These are phyloP conservation scores for Tolypocladium capitatum DNA, from an alignment of 2,329 filamentous ascomycete genomes.

Conservation along the genomic window DNA sequence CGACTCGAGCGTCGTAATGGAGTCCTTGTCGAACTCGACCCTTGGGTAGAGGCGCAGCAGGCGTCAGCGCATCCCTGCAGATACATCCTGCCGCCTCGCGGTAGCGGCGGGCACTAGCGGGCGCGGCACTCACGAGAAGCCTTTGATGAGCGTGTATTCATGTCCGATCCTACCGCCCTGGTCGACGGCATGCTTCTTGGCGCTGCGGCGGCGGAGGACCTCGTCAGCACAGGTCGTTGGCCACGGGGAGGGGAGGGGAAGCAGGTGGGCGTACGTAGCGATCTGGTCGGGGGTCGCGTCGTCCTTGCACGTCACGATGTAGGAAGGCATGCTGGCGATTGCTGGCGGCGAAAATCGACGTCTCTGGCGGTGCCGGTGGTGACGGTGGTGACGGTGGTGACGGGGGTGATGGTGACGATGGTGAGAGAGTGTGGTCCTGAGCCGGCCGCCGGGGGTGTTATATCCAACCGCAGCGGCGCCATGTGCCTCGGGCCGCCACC, in stretches of 20 bases:
- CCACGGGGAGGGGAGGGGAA: too few relatives aligned
- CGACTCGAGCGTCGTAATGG: constrained; percentile 49
- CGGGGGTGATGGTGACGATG: background rate
- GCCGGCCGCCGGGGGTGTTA: background rate
- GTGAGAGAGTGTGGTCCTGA: background rate
- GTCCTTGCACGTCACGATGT: constrained; percentile 60
- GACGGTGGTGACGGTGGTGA: constrained; percentile 3
- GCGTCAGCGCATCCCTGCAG: background rate
- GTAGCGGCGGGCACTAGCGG: background rate
- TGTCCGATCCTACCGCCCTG: constrained; percentile 76
- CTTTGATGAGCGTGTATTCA: constrained; percentile 80
- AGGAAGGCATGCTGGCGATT: constrained; percentile 35
- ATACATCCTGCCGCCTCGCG: background rate
- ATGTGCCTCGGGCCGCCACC: background rate
- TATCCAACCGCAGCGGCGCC: background rate
- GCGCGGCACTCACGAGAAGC: constrained; percentile 63
- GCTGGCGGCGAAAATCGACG: constrained; percentile 2
- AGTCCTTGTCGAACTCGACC: constrained; percentile 61
- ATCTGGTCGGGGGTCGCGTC: constrained; percentile 54
- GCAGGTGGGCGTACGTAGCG: constrained; percentile 38
- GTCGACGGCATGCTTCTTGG: constrained; percentile 60
- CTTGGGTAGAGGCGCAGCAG: constrained; percentile 22
- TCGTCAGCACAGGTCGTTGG: background rate
- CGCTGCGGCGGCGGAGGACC: constrained; percentile 28
- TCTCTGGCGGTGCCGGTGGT: background rate